phyloP scores from a whole-genome alignment of 257 asterid species.

The Ballota nigra region DNA sequence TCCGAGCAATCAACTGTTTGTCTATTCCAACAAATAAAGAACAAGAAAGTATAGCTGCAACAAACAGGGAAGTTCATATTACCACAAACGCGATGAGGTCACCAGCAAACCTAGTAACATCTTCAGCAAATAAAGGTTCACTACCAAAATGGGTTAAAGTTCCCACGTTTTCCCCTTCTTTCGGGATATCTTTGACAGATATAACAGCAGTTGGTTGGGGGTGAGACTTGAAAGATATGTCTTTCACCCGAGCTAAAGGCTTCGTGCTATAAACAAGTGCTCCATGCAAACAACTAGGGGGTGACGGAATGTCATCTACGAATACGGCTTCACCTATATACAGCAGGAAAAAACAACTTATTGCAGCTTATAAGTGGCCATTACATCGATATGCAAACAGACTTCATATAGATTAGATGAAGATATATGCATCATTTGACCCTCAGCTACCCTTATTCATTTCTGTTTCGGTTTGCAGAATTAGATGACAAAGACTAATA shows the following conservation, averaged over 20 bases:
- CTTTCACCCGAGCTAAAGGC: slow-evolving; percentile 27
- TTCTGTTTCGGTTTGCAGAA: background rate
- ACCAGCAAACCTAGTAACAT: slow-evolving; percentile 15
- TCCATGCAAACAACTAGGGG: slow-evolving; percentile 20
- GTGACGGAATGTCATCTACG: slow-evolving; percentile 26
- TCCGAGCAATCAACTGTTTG: background rate
- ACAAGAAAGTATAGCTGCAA: background rate
- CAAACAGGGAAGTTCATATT: background rate
- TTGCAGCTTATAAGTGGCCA: background rate
- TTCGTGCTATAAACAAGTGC: slow-evolving; percentile 21
- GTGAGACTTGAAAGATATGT: slow-evolving; percentile 13
- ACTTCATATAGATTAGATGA: background rate
- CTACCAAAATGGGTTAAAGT: background rate
- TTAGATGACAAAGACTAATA: background rate
- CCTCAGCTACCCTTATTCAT: background rate
- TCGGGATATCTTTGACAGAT: slow-evolving; percentile 25
- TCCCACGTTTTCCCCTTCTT: slow-evolving; percentile 21
- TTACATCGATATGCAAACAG: background rate
- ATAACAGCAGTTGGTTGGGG: slow-evolving; percentile 15
- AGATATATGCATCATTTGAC: background rate
- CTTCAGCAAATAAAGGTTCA: slow-evolving; percentile 24
- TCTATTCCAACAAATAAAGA: background rate
- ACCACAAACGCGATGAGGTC: slow-evolving; percentile 25
- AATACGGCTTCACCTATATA: slow-evolving; percentile 19
- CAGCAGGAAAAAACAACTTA: background rate